Conservation (phyloP, 805 yeast species). For the Yamadazyma takamatsuzukensis region DNA sequence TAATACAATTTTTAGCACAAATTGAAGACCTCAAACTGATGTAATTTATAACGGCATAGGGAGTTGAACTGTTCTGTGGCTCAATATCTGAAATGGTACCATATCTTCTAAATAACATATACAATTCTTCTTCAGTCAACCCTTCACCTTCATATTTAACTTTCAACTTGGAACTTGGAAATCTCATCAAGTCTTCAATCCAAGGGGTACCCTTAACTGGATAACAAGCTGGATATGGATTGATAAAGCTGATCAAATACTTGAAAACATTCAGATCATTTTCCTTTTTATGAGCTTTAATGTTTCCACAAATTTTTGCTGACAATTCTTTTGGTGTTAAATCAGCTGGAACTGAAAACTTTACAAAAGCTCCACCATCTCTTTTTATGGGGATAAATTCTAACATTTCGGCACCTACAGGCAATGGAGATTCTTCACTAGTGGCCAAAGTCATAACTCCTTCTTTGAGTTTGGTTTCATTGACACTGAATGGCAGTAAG, state of each 20-base stretch:
- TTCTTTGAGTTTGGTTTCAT: conserved; percentile 16
- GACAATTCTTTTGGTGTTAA: conserved; percentile 51
- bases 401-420: conserved; percentile 38
- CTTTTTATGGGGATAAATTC: conserved; percentile 67
- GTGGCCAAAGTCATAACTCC: conserved; percentile 15
- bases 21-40: conserved; percentile 63
- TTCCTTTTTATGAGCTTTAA: conserved; percentile 20
- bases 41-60: conserved; percentile 47
- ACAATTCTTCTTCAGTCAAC: conserved; percentile 76
- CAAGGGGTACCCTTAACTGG: conserved; percentile 92
- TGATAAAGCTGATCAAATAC: conserved; percentile 12
- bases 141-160: conserved; percentile 75
- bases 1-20: conserved; percentile 85
- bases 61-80: conserved; percentile 47
- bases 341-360: conserved; percentile 57
- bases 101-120: conserved; percentile 78
- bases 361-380: conserved; percentile 94
- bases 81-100: conserved; percentile 76
- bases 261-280: conserved; percentile 8
- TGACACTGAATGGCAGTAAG: conserved; percentile 14
- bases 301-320: conserved; percentile 45
- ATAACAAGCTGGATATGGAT: conserved; percentile 47
- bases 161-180: conserved; percentile 60
- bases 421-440: conserved; percentile 22
- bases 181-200: conserved; percentile 88